Evolutionary conservation across 139 green algal species (phyloP), one percentile per base, ranked within the genome.

Genomic region (Raphidocelis subcapitata): DNA sequence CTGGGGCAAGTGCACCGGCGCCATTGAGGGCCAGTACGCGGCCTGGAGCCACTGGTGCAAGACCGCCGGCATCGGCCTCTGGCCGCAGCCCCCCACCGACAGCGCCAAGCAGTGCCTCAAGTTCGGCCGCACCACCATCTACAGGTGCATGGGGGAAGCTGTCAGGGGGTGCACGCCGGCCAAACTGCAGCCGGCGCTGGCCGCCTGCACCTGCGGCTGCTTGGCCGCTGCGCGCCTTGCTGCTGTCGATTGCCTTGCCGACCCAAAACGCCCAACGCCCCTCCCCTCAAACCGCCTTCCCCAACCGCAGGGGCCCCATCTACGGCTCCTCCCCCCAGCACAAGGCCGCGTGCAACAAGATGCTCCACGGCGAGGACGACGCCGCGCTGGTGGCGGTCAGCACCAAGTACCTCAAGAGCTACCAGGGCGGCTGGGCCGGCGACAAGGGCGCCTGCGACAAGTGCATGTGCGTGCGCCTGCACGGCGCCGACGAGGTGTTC

Each of bases 391-490:
- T 79, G 16, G 73, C 73, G 12, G 65, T 79, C 41, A 69, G 55
- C 65, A 74, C 73, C 36, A 79, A 79, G 56, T 79, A 79, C 46
- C 41, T 79, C 3, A 73, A 73, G 44, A 79, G 64, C 2, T 73
- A 69, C 24, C 72, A 78, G 51, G 72, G 72, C 24, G 72, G 72
- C 29, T 78, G 72, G 72, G 41, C 62, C 12, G 15, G 21, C 15
- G 63, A 78, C 52, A 78, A 28, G 28, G 73, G 73, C 41, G 44
- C 55, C 2, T 79, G 73, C 54, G 24, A 46, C 31, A 54, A 52
- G 56, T 79, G 73, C 73, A 79, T 79, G 73, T 79, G 73, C 52
- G 44, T 79, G 4, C 47, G 55, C 31, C 24, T 79, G 41, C 73
- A 79, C 46, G 73, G 73, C 24, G 73, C 15, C 21, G 73, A 79